Percentiles rank a stretch among this genome's conserved stretches.
phyloP scores from a whole-genome alignment of 2,329 filamentous ascomycete species.

The Neonectria ditissima region DNA sequence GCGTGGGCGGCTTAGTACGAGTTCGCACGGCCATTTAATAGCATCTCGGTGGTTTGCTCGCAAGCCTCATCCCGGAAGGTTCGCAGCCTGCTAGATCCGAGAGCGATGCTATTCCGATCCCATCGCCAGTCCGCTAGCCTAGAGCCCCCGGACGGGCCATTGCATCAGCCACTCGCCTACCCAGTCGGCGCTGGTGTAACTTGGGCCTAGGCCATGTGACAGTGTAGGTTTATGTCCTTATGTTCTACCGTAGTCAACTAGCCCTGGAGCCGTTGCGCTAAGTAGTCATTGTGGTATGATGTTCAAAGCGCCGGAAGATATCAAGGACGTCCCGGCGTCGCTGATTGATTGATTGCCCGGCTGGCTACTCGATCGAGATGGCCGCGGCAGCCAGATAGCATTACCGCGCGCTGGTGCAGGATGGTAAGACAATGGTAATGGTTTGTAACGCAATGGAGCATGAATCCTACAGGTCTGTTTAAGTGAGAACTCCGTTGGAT shows the following conservation, averaged over 20 bases:
- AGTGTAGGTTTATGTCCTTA: conserved; percentile 18
- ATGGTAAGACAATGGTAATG: not conserved
- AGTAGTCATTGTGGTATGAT: conserved; percentile 36
- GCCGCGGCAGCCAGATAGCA: conserved; percentile 18
- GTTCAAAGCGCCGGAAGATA: conserved; percentile 28
- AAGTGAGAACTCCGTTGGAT: not conserved
- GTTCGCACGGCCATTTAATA: conserved; percentile 13
- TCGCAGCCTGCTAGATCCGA: conserved; percentile 28
- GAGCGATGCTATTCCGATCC: conserved; percentile 38
- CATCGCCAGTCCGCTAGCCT: conserved; percentile 32
- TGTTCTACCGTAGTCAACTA: not conserved
- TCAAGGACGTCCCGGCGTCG: conserved; percentile 29
- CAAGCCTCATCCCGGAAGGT: conserved; percentile 28
- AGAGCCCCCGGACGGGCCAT: conserved; percentile 27
- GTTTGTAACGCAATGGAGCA: not conserved
- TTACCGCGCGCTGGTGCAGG: not conserved
- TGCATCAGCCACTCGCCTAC: conserved; percentile 21
- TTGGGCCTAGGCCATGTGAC: conserved; percentile 2
- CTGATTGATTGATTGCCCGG: conserved; percentile 23
- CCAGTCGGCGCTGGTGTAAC: conserved; percentile 29
- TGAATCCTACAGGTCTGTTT: not conserved
- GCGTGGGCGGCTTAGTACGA: conserved; percentile 20
- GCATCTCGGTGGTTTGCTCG: conserved; percentile 9
- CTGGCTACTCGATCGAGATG: conserved; percentile 27
- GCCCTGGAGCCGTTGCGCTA: conserved; percentile 29